phyloP scores from a whole-genome alignment of 169 alveolate species.

The Plasmodium vivax region DNA sequence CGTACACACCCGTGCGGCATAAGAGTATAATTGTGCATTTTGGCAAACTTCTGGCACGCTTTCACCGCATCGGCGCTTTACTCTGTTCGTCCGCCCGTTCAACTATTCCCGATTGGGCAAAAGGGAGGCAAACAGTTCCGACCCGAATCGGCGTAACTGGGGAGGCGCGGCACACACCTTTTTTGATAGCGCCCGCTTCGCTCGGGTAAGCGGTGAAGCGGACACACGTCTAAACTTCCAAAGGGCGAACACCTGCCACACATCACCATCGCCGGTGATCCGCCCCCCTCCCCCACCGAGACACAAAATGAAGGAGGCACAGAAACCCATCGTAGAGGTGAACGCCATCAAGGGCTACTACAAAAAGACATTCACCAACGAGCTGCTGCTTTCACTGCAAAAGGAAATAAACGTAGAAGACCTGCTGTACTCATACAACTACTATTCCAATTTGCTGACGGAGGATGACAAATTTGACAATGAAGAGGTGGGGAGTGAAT shows the following conservation, averaged over 20 bases:
- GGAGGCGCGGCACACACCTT: background rate
- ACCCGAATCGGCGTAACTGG: background rate
- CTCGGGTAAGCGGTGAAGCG: background rate
- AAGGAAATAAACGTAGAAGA: conserved; percentile 57
- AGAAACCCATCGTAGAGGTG: conserved; percentile 11
- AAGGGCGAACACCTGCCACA: background rate
- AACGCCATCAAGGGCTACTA: conserved; percentile 53
- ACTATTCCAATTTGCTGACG: conserved; percentile 16
- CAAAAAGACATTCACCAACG: conserved; percentile 59
- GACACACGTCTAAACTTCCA: background rate
- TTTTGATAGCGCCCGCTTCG: background rate
- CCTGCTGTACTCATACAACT: conserved; percentile 36
- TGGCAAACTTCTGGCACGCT: background rate
- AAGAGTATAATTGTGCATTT: background rate
- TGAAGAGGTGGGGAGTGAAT: conserved; percentile 27
- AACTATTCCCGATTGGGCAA: background rate
- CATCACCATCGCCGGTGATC: background rate
- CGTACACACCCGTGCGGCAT: background rate
- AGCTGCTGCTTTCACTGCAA: conserved; percentile 6
- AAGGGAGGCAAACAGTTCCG: background rate
- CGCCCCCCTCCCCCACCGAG: background rate
- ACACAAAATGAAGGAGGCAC: background rate
- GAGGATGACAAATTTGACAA: conserved; percentile 30
- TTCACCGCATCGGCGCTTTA: background rate
- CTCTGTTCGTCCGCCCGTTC: background rate